A percentile compares a stretch with the other conserved stretches of the same genome.
phyloP scores from a whole-genome alignment of 2,329 filamentous ascomycete genomes.

The Aspergillus versicolor region DNA sequence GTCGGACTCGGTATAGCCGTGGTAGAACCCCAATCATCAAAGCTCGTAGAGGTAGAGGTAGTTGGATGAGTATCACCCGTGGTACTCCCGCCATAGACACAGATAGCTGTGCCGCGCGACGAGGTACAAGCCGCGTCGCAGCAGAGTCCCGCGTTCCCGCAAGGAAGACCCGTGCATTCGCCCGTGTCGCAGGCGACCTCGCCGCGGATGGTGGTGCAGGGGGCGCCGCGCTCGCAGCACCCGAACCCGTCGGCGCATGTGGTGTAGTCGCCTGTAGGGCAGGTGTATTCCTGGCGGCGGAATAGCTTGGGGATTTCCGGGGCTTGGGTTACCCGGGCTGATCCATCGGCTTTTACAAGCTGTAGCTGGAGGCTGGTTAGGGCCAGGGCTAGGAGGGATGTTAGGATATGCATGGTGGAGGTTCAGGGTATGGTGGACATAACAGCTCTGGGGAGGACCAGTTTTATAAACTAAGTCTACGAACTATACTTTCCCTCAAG shows the following conservation, averaged over 20 bases:
- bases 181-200: not conserved
- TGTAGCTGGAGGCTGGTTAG: not conserved
- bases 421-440: no score
- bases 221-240: slow-evolving; percentile 3
- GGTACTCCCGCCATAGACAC: not conserved
- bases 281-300: not conserved
- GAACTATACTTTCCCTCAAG: not conserved
- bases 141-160: not conserved
- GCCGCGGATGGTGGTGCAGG: slow-evolving; percentile 5
- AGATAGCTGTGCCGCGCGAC: not conserved
- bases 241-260: not conserved
- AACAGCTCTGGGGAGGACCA: not conserved
- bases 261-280: slow-evolving; percentile 2
- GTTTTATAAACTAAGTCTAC: not conserved
- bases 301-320: not conserved
- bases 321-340: slow-evolving; percentile 2
- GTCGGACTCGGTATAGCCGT: no score
- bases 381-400: not conserved
- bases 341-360: not conserved
- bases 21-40: no score
- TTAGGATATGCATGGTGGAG: not conserved
- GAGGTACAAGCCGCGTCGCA: not conserved
- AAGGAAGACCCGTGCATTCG: not conserved
- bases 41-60: no score
- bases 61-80: no score